Evolutionary conservation across 2,329 filamentous ascomycete genomes (phyloP).

Genomic region (Fusarium marasasianum): DNA sequence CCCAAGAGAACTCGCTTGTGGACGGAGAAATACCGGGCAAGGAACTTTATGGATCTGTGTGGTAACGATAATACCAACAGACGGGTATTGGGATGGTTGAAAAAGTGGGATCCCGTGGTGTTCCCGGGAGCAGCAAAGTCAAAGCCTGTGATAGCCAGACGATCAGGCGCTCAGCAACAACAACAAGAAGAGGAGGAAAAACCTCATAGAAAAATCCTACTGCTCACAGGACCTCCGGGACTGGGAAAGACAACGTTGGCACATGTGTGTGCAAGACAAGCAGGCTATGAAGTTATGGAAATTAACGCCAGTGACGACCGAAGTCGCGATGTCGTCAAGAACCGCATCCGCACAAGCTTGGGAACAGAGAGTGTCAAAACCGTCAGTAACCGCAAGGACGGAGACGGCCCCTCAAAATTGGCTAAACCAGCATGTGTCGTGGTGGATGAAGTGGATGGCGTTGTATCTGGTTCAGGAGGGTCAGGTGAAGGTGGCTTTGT

Average conservation of each 20-base stretch:
- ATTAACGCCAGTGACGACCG: conserved; percentile 98
- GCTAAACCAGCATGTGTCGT: conserved; percentile 92
- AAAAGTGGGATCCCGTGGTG: conserved; percentile 91
- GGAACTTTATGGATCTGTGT: conserved; percentile 90
- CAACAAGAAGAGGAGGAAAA: conserved; percentile 72
- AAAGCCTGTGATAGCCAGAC: conserved; percentile 57
- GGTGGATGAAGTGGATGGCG: conserved; percentile 96
- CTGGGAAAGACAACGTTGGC: conserved; percentile 96
- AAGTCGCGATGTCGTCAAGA: conserved; percentile 88
- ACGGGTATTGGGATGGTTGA: conserved; percentile 90
- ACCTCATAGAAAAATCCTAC: conserved; percentile 84
- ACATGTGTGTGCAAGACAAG: conserved; percentile 94
- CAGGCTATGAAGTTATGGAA: conserved; percentile 95
- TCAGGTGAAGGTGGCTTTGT: conserved; percentile 94
- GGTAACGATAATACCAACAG: conserved; percentile 95
- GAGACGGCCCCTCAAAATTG: conserved; percentile 69
- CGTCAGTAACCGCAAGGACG: conserved; percentile 68
- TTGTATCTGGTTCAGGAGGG: conserved; percentile 79
- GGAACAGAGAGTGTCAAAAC: conserved; percentile 93
- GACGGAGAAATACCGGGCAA: conserved; percentile 97
- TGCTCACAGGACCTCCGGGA: conserved; percentile 91
- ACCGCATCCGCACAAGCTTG: conserved; percentile 88
- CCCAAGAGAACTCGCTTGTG: conserved; percentile 73
- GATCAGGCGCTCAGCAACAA: conserved; percentile 54
- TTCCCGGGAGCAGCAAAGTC: conserved; percentile 79